Percentiles rank a stretch among this genome's conserved stretches.
phyloP scores from a whole-genome alignment of 1,284 basidiomycete species.

The Trichosporon sp. region DNA sequence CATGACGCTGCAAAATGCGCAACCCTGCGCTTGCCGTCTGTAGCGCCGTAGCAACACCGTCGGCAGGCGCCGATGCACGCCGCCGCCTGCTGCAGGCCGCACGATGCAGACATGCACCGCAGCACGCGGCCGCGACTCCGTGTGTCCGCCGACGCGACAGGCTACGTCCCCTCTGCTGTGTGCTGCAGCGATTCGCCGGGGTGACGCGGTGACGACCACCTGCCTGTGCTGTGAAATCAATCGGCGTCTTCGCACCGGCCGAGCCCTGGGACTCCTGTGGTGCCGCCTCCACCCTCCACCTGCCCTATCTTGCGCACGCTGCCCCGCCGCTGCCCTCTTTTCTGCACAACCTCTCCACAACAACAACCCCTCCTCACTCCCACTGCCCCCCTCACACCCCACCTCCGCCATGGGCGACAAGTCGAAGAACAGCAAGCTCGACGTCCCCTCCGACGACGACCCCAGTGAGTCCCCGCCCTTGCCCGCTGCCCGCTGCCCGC shows the following conservation, averaged over 20 bases:
- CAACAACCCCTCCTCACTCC: not conserved
- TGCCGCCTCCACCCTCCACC: not conserved
- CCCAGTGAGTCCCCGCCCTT: constrained; percentile 13
- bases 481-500: not conserved
- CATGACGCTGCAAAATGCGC: too few species aligned
- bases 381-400: not conserved
- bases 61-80: too few species aligned
- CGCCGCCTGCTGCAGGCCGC: too few species aligned
- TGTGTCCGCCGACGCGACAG: too few species aligned
- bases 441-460: constrained; percentile 21
- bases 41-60: too few species aligned
- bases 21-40: too few species aligned
- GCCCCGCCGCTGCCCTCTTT: not conserved
- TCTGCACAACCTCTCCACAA: not conserved
- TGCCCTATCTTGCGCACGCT: not conserved
- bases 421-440: constrained; percentile 9
- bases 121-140: too few species aligned
- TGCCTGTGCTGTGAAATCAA: not conserved
- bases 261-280: not conserved
- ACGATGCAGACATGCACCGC: not conserved
- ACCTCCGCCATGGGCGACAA: constrained; percentile 12
- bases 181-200: not conserved
- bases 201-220: not conserved
- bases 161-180: not conserved
- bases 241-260: not conserved